Evolutionary conservation across 345 rosid genomes (phyloP).

Genomic region (Limnanthes douglasii): DNA sequence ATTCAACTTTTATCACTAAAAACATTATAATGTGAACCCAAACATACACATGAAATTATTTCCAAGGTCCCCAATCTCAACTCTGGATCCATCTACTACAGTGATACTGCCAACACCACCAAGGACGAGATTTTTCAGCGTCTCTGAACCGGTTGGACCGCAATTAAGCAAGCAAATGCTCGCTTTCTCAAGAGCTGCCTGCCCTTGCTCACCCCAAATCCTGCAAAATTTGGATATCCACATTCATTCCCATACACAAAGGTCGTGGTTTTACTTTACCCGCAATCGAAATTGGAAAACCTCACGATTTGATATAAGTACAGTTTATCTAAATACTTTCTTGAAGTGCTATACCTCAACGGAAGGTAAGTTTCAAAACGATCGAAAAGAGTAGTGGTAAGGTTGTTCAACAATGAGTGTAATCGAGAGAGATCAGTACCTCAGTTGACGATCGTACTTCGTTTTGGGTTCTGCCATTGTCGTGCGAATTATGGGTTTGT

Average conservation of each 20-base stretch:
- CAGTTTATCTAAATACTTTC: neutral
- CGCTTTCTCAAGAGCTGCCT: conserved; percentile 72
- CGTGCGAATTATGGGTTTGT: neutral
- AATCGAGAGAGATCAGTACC: conserved; percentile 22
- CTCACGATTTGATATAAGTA: neutral
- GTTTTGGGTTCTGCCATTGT: conserved; percentile 69
- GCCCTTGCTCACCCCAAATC: conserved; percentile 98
- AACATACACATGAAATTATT: conserved; percentile 93
- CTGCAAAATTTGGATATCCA: conserved; percentile 16
- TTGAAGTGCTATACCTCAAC: neutral
- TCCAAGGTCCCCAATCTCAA: conserved; percentile 83
- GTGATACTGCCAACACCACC: conserved; percentile 95
- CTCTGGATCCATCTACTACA: conserved; percentile 84
- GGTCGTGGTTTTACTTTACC: no score
- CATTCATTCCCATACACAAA: neutral
- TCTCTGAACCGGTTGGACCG: conserved; percentile 97
- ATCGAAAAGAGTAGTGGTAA: neutral
- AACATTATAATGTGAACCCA: no score
- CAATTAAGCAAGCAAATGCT: conserved; percentile 92
- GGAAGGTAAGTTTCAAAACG: no score
- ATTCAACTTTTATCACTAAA: no score
- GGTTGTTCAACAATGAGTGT: neutral
- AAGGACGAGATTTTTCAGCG: conserved; percentile 89
- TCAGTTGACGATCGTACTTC: conserved; percentile 97
- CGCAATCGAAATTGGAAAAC: neutral